Evolutionary conservation across 768 basidiomycete species (phyloP), one percentile per base, ranked within the genome.

Genomic region (Psilocybe azurescens): DNA sequence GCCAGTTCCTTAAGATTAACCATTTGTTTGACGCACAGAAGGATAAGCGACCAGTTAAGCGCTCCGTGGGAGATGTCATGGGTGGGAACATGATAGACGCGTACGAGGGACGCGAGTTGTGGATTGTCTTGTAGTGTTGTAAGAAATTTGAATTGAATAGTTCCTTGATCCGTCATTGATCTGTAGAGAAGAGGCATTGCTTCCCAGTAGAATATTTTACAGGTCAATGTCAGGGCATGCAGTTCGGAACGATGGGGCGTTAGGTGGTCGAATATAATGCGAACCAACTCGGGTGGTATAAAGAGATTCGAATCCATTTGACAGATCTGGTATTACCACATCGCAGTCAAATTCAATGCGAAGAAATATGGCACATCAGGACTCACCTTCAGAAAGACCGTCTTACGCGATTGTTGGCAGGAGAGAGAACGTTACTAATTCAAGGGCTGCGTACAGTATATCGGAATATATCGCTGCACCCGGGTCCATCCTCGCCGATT

Each of bases 171-270:
- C 6, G 55, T 57, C 50, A 62, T 57, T 1, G 48, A 46, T 18
- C 49, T 24, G 39, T 62, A 62, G 5, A 62, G 49, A 8, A 57
- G 7, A 28, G 50, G 55, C 44, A 7, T 47, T 8, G 50, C 61
- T 53, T 62, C 61, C 8, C 41, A 24, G 24, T 47, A 24, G 10
- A 62, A 33, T 0, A 36, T 16, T 28, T 47, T 62, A 14, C 28
- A 57, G 9, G 50, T 57, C 30, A 53, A 11, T 2, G 61, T 14
- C 14, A 62, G 44, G 3, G 55, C 20, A 46, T 32, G n/a, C 9
- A 62, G 55, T 3, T 55, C 44, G 2, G 38, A 13, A 14, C 38
- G 30, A 10, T 52, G 32, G 1, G 5, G 3, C 5, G 18, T 13
- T 2, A 62, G 38, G 36, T 62, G 6, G 14, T 62, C 55, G 28